Base-by-base conservation (phyloP, 495 filamentous ascomycete species). In the Tuber indicum region DNA sequence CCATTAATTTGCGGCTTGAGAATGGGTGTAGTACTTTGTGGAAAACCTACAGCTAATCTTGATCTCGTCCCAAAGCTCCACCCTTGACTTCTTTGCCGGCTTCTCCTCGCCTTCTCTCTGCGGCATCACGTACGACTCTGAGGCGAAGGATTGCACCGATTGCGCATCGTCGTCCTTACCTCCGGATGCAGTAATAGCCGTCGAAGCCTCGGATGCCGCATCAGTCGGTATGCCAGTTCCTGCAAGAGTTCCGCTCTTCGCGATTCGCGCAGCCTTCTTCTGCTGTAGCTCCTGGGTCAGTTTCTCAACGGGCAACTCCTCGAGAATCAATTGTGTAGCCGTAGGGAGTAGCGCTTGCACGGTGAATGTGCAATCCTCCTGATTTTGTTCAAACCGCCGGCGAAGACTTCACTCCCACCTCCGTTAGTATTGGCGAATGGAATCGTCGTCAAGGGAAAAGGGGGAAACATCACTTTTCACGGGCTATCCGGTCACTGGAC, bases 281-380 rank as follows among this genome's bases (percentile, higher is more conserved):
- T 94, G 91, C 86, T 98, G 96, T 58, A 99, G 88, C 84, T 98
- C 94, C 69, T 92, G 91, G 10, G 94, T 92, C 75, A 96, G 91
- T 74, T 91, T 89, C 84, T 98, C 96, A 41, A 97, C 96, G 39
- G 95, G 93, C 76, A 98, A 87, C 23, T 91, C 92, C 76, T 93
- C 91, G 76, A 97, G 86, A 77, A 99, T 93, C 82, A 97, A 92
- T 75, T 95, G 90, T 12, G 93, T 93, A 8, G 93, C 93, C 46
- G 94, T 96, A 2, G 96, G 96, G 17, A 99, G 87, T 73, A 99
- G 87, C n/a, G 93, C 96, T 23, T 97, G 91, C 41, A 98, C 93
- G n/a, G 96, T 99, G 84, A 93, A 97, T 71, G 94, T 97, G 85
- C 96, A 99, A 85, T 98, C 96, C 84, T 97, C 95, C 81, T 99